phyloP scores from a whole-genome alignment of 2,329 filamentous ascomycete species.

The Chaetomiaceae sp. region DNA sequence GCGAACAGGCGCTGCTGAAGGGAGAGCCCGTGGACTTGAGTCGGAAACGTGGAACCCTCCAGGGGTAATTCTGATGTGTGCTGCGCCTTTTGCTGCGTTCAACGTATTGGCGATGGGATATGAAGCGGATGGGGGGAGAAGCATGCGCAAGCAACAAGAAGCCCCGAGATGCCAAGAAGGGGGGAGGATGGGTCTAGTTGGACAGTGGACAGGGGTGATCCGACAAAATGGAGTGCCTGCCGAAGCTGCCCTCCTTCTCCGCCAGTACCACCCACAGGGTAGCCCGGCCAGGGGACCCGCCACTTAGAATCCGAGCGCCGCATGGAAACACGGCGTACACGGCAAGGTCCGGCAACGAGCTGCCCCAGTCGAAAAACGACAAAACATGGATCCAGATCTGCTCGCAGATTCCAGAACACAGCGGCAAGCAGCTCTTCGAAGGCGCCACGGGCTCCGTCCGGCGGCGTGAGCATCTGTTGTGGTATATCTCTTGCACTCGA shows the following conservation, averaged over 20 bases:
- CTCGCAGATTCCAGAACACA: too few relatives aligned
- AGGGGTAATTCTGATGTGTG: constrained; percentile 2
- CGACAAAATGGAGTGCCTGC: constrained; percentile 14
- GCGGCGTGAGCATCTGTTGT: too few relatives aligned
- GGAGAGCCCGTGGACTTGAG: constrained; percentile 1
- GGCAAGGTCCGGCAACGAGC: too few relatives aligned
- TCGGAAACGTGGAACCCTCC: constrained; percentile 12
- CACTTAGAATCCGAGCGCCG: background rate
- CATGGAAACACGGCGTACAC: too few relatives aligned
- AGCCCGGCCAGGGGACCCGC: background rate
- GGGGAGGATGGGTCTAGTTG: constrained; percentile 3
- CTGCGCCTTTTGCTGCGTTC: background rate
- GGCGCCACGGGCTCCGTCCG: too few relatives aligned
- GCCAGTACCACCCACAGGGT: constrained; percentile 17
- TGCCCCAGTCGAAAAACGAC: too few relatives aligned
- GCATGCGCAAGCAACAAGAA: constrained; percentile 7
- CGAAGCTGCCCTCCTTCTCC: constrained; percentile 13
- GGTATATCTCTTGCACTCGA: too few relatives aligned
- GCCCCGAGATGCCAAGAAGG: constrained; percentile 14
- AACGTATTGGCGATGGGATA: background rate
- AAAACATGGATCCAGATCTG: too few relatives aligned
- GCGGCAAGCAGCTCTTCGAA: too few relatives aligned
- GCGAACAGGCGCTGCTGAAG: constrained; percentile 5
- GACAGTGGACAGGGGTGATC: background rate
- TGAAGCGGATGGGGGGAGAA: background rate